Conservation (phyloP, 2,329 filamentous ascomycete species). For the Neurospora sp. region DNA sequence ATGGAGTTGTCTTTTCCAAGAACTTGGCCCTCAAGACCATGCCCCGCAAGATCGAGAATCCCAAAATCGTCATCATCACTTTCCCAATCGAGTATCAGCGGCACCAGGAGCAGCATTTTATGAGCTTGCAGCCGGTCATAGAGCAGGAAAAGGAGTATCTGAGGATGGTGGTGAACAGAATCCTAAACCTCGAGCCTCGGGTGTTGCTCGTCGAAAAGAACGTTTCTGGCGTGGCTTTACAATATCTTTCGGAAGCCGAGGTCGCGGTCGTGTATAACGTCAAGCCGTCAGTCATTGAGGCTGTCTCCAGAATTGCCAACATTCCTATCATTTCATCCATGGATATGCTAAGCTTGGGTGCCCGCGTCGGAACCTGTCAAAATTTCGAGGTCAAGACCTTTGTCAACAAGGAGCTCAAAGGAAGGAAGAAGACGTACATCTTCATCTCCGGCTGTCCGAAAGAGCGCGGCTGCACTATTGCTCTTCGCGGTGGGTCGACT, state of each 20-base stretch:
- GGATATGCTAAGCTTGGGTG: constrained; percentile 75
- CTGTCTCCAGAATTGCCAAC: constrained; percentile 84
- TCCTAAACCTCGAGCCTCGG: constrained; percentile 74
- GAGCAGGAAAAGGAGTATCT: constrained; percentile 93
- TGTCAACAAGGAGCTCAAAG: constrained; percentile 63
- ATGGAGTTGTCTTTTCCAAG: constrained; percentile 93
- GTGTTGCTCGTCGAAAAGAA: constrained; percentile 87
- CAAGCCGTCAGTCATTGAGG: constrained; percentile 89
- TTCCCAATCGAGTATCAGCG: constrained; percentile 95
- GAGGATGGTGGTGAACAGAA: constrained; percentile 81
- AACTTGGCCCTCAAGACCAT: constrained; percentile 95
- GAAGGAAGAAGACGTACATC: constrained; percentile 86
- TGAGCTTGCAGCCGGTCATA: constrained; percentile 95
- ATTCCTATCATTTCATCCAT: constrained; percentile 90
- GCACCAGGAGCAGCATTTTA: constrained; percentile 81
- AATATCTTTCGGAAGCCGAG: constrained; percentile 77
- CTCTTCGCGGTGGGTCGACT: constrained; percentile 70
- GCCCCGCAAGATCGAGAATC: constrained; percentile 72
- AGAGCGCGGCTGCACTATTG: constrained; percentile 89
- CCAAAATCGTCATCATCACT: constrained; percentile 82
- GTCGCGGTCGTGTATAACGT: constrained; percentile 96
- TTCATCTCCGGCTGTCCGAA: constrained; percentile 86
- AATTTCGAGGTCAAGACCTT: constrained; percentile 96
- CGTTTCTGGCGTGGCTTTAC: constrained; percentile 81
- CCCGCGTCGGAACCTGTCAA: constrained; percentile 68